Evolutionary conservation across 768 basidiomycete genomes (phyloP).

Genomic region (Pleurotus citrinopileatus): DNA sequence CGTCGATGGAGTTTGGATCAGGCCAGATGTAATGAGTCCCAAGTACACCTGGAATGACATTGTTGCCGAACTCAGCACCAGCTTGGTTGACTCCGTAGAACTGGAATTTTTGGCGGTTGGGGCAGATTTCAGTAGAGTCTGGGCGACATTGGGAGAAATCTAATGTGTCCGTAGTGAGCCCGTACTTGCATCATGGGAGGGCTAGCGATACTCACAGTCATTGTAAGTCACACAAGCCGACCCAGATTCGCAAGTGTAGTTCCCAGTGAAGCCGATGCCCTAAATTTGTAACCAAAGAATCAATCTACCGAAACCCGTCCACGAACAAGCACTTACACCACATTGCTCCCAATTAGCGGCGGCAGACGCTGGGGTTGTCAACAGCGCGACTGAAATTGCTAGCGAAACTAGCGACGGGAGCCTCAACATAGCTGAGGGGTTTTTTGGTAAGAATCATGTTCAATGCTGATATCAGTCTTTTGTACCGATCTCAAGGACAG

Average conservation of each 20-base stretch:
- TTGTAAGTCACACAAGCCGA: background rate
- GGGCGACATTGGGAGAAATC: conserved; percentile 1
- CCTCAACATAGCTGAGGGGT: background rate
- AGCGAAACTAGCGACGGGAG: background rate
- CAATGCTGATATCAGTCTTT: background rate
- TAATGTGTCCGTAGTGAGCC: background rate
- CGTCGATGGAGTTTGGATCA: conserved; percentile 34
- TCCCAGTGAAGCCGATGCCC: background rate
- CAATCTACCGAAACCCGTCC: conserved; percentile 11
- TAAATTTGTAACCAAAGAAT: conserved; percentile 15
- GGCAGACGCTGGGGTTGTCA: conserved; percentile 8
- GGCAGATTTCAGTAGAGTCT: conserved; percentile 18
- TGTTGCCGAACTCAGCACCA: conserved; percentile 59
- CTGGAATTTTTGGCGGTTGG: conserved; percentile 49
- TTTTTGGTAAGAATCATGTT: background rate
- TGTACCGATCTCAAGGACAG: background rate
- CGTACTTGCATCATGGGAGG: too few species aligned
- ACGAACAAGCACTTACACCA: conserved; percentile 29
- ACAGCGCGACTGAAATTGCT: background rate
- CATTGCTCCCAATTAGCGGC: conserved; percentile 29
- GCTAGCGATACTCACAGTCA: background rate
- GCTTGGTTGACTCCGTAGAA: conserved; percentile 63
- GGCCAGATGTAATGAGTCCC: conserved; percentile 52
- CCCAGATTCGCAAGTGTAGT: background rate
- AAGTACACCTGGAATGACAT: conserved; percentile 40